Evolutionary conservation across 169 alveolate species (phyloP).

Genomic region (Eimeria zaria): DNA sequence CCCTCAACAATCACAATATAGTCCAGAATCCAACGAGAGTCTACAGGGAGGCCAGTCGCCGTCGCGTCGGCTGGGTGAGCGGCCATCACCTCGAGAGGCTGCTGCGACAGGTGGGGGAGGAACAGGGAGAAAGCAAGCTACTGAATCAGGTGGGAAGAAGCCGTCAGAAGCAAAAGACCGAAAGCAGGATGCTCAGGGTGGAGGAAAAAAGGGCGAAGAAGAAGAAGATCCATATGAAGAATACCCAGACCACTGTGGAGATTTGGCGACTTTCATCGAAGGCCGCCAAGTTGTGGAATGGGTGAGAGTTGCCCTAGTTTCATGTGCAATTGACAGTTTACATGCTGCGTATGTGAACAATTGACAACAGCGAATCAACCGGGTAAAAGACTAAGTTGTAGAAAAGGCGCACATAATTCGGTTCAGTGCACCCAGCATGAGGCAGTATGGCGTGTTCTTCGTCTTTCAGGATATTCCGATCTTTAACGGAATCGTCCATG

Average conservation of each 20-base stretch:
- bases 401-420: neutral
- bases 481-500: conserved; percentile 80
- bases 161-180: conserved; percentile 9
- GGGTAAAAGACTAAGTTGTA: neutral
- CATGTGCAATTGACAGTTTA: neutral
- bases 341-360: neutral
- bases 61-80: conserved; percentile 14
- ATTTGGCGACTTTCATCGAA: conserved; percentile 59
- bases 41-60: neutral
- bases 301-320: neutral
- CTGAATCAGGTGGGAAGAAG: conserved; percentile 8
- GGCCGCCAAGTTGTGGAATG: conserved; percentile 79
- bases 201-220: neutral
- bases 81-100: neutral
- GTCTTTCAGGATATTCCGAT: conserved; percentile 69
- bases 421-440: neutral
- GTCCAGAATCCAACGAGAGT: neutral
- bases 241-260: conserved; percentile 70
- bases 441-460: neutral
- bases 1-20: neutral
- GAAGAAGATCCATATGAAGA: conserved; percentile 19
- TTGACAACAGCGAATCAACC: neutral
- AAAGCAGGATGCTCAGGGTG: neutral
- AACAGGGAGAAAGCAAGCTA: neutral
- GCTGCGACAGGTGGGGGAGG: neutral